Conservation (phyloP, 2,329 filamentous ascomycete species). For the Aspergillus pseudonomiae region DNA sequence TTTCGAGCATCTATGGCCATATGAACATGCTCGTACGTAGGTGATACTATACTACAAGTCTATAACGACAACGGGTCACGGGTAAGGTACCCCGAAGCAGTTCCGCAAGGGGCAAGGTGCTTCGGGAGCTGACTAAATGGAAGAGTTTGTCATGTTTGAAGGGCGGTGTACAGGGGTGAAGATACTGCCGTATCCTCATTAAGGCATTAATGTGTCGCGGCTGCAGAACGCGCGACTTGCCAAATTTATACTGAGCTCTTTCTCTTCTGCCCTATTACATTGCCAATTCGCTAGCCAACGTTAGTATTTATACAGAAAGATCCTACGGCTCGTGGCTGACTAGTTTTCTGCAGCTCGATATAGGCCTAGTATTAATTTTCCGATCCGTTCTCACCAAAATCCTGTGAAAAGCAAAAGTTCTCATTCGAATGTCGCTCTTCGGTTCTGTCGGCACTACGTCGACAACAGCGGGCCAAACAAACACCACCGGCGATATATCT, state of each 20-base stretch:
- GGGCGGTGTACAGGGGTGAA: conserved; percentile 7
- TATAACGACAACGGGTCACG: too few species aligned
- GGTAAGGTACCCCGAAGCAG: background rate
- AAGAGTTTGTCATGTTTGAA: background rate
- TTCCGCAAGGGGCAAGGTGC: background rate
- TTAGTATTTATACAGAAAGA: background rate
- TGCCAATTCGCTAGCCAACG: background rate
- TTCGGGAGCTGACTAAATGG: background rate
- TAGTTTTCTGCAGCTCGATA: conserved; percentile 4
- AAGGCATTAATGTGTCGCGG: background rate
- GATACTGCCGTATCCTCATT: conserved; percentile 5
- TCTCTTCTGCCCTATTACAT: background rate
- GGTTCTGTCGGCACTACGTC: conserved; percentile 54
- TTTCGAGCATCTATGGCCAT: background rate
- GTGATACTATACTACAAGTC: too few species aligned
- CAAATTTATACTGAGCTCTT: background rate
- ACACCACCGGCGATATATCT: conserved; percentile 86
- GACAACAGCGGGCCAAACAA: conserved; percentile 56
- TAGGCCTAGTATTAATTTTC: background rate
- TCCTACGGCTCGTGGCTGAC: background rate
- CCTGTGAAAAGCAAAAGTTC: conserved; percentile 19
- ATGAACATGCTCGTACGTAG: background rate
- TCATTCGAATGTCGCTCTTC: conserved; percentile 53
- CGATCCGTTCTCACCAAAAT: background rate
- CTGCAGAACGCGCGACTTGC: background rate